These are phyloP conservation scores for Cystofilobasidium macerans DNA, from an alignment of 768 basidiomycete species.

Conservation along the genomic window DNA sequence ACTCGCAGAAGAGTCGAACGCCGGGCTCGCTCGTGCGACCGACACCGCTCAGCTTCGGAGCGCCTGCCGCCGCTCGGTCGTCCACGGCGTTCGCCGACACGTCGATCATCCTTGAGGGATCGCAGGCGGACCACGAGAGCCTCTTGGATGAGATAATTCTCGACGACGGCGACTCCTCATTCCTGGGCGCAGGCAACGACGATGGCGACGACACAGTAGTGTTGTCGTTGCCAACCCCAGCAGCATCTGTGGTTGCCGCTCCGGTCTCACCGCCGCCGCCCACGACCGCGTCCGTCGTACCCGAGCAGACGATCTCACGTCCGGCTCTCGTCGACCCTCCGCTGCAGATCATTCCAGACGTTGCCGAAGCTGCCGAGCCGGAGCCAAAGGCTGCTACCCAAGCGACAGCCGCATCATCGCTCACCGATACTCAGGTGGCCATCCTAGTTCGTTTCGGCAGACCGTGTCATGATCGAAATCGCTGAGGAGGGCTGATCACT, in stretches of 20 bases:
- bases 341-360: not conserved
- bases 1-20: conserved; percentile 8
- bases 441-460: no score
- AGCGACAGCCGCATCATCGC: not conserved
- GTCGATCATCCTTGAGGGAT: conserved; percentile 13
- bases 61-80: not conserved
- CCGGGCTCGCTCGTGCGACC: conserved; percentile 1
- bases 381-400: not conserved
- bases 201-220: not conserved
- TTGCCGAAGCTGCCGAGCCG: not conserved
- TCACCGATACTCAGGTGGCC: not conserved
- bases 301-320: not conserved
- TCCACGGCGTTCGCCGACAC: not conserved
- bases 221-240: not conserved
- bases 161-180: not conserved
- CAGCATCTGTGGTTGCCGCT: no score
- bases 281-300: no score
- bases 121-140: not conserved
- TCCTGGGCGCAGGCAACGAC: not conserved
- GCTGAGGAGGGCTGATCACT: no score
- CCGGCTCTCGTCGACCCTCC: conserved; percentile 2
- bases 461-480: no score
- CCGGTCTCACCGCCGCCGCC: no score
- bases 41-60: not conserved
- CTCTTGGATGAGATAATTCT: not conserved